Base-by-base conservation (phyloP, 805 yeast species). In the Saccharomycopsis sp. region DNA sequence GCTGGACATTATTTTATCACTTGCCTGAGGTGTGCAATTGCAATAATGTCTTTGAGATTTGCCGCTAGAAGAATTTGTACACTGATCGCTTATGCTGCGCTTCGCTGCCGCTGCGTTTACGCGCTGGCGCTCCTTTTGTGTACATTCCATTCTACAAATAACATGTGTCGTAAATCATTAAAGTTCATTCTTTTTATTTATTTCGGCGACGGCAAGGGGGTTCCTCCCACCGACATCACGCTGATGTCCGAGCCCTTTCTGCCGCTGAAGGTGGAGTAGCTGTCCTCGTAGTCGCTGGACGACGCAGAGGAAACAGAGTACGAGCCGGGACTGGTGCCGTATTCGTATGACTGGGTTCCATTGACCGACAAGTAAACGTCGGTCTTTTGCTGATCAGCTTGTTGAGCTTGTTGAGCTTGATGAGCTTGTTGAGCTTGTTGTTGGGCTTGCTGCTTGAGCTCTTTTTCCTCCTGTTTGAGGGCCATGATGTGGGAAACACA, bases 231-330 rank as follows among this genome's bases (percentile, higher is more conserved):
- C 12, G 39, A 27, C 8, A 37, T 21, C n/a, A 22, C n/a, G 18
- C 20, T 26, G 17, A 39, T 38, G n/a, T 42, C 45, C 22, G 39
- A 23, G 19, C 36, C 35, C 25, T 38, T 38, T 19, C 34, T 33
- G 8, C 36, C 22, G 19, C 44, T 40, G 37, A 43, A 43, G 9
- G 43, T 43, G 5, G 36, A 30, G 13, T 33, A 43, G 10, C 25
- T 25, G 21, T 43, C 47, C 15, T 43, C 47, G 27, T 20, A 34
- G 20, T 43, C 47, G 18, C 79, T 77, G 73, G 50, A 45, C 39
- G 50, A 43, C 22, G 46, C 49, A 19, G 53, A 42, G 9, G 37
- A 39, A 3, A 40, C 38, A 33, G n/a, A n/a, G 30, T 35, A 9
- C 30, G 38, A 16, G 8, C 22, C 22, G 19, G 36, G 36, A 18